Evolutionary conservation across 148 eudicot genomes (phyloP).

Genomic region (Polygonum aviculare): DNA sequence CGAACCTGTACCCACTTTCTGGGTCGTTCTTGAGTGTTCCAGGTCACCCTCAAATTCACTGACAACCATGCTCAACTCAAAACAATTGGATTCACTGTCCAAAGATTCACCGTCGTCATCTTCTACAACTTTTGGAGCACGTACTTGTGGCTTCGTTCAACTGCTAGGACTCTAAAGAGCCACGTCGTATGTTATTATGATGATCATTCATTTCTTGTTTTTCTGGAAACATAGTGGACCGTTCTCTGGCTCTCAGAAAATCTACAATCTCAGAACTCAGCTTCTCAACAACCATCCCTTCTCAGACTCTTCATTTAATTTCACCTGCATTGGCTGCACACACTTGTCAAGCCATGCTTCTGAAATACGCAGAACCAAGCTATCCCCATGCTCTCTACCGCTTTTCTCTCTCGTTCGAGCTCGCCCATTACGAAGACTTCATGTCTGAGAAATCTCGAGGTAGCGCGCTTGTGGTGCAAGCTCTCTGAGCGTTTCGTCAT

Average conservation of each 20-base stretch:
- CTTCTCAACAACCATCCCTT: conserved; percentile 46
- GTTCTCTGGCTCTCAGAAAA: conserved; percentile 50
- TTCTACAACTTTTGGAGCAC: conserved; percentile 44
- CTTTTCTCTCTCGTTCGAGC: conserved; percentile 52
- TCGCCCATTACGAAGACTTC: conserved; percentile 54
- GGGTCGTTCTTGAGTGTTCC: conserved; percentile 6
- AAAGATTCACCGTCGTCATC: conserved; percentile 41
- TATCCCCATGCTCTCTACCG: conserved; percentile 43
- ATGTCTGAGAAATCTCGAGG: conserved; percentile 51
- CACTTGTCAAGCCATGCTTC: conserved; percentile 95
- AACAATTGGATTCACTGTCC: conserved; percentile 34
- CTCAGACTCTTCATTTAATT: conserved; percentile 23
- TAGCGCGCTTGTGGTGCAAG: conserved; percentile 59
- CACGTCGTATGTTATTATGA: conserved; percentile 29
- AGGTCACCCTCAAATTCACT: conserved; percentile 16
- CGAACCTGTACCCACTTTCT: conserved; percentile 14
- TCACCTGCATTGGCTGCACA: conserved; percentile 64
- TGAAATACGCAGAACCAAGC: conserved; percentile 63
- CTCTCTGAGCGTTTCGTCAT: conserved; percentile 59
- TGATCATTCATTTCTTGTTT: conserved; percentile 20
- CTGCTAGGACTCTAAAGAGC: conserved; percentile 58
- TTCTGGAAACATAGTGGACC: conserved; percentile 12
- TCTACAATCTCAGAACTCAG: conserved; percentile 64
- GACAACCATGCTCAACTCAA: conserved; percentile 31
- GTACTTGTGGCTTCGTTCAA: conserved; percentile 51